A percentile compares a stretch with the other conserved stretches of the same genome.
Conservation (phyloP, 495 filamentous ascomycete genomes). For the Trichoderma reesei region DNA sequence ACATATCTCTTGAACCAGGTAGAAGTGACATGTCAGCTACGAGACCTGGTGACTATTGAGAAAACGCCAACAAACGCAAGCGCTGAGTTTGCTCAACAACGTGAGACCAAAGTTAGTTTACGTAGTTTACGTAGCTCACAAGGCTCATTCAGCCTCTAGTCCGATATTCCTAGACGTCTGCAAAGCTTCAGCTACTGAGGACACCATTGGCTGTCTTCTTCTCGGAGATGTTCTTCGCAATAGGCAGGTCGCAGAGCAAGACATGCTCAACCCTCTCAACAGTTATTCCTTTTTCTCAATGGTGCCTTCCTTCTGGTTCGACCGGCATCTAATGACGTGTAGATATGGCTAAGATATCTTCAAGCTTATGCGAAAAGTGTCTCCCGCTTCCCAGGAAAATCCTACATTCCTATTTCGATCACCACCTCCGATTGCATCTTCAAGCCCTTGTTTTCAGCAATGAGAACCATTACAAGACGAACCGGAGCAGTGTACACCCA, state of each 20-base stretch:
- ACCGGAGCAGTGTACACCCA: background rate
- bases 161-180: background rate
- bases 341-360: background rate
- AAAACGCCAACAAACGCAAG: background rate
- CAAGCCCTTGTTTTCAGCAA: background rate
- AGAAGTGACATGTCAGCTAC: background rate
- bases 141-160: background rate
- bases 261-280: background rate
- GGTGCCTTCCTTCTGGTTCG: background rate
- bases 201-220: background rate
- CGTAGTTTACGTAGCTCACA: background rate
- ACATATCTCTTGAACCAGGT: background rate
- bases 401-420: slow-evolving; percentile 1
- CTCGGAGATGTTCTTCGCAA: background rate
- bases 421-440: background rate
- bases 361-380: background rate
- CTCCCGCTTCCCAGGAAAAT: background rate
- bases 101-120: background rate
- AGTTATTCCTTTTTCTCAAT: background rate
- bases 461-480: background rate
- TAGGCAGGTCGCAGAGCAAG: background rate
- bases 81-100: background rate
- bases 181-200: background rate
- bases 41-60: background rate
- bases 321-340: background rate